phyloP scores from a whole-genome alignment of 768 basidiomycete genomes.

The Pseudohyphozyma bogoriensis region DNA sequence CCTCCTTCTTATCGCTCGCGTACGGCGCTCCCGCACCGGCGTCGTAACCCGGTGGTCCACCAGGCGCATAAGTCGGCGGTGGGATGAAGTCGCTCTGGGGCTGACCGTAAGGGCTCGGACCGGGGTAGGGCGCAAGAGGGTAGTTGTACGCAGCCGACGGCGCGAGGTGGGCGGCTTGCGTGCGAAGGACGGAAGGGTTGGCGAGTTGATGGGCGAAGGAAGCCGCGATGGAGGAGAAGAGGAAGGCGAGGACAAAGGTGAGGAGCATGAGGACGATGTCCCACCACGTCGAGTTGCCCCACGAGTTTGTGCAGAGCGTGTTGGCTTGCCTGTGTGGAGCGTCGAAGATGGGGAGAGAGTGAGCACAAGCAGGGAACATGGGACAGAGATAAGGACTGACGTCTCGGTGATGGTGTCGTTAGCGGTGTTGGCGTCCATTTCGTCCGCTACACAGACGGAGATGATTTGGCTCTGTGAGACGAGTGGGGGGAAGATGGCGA shows the following conservation, averaged over 20 bases:
- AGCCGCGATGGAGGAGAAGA: no score
- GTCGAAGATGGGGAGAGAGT: slow-evolving; percentile 23
- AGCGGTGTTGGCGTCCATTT: no score
- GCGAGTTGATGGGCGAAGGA: not conserved
- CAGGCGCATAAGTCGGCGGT: not conserved
- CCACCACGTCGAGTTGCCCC: no score
- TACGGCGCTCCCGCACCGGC: not conserved
- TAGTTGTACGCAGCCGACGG: not conserved
- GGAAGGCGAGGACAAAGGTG: no score
- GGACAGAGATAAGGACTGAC: no score
- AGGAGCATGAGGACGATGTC: no score
- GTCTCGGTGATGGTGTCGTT: no score
- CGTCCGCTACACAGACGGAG: no score
- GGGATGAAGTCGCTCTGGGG: not conserved
- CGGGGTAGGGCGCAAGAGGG: not conserved
- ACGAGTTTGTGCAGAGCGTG: no score
- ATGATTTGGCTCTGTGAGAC: slow-evolving; percentile 20
- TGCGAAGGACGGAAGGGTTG: not conserved
- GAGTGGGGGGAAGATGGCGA: slow-evolving; percentile 14
- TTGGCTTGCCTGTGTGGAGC: not conserved
- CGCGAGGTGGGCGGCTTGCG: not conserved
- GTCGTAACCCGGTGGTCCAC: not conserved
- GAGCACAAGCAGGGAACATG: no score
- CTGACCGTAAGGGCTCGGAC: not conserved
- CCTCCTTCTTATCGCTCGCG: not conserved